These are phyloP conservation scores for Actinomortierella ambigua DNA, from an alignment of 371 early-diverging fungal species.

Conservation along the genomic window DNA sequence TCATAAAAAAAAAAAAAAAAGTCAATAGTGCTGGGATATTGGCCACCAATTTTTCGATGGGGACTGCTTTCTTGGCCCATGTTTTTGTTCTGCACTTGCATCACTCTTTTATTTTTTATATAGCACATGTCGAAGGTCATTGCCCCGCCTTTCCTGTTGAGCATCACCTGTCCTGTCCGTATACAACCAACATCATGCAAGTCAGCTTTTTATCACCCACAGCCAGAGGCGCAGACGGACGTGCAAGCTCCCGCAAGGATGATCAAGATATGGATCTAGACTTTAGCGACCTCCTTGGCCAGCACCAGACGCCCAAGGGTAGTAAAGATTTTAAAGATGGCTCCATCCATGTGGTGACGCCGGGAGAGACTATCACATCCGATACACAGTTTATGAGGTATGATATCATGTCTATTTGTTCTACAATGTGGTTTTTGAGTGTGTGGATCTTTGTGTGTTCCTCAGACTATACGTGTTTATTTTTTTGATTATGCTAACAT, in stretches of 20 bases:
- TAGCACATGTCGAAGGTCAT: too few relatives aligned
- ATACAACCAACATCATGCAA: not conserved
- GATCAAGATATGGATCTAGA: conserved; percentile 54
- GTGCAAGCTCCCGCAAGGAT: conserved; percentile 3
- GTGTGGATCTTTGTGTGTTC: too few relatives aligned
- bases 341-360: conserved; percentile 72
- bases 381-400: conserved; percentile 89
- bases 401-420: not conserved
- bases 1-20: too few relatives aligned
- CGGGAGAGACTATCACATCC: conserved; percentile 85
- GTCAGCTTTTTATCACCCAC: conserved; percentile 48
- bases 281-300: conserved; percentile 14
- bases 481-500: not conserved
- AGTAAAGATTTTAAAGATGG: conserved; percentile 15
- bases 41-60: too few relatives aligned
- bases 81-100: too few relatives aligned
- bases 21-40: too few relatives aligned
- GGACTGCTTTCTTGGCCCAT: too few relatives aligned
- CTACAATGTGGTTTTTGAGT: not conserved
- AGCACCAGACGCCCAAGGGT: not conserved
- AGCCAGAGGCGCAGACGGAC: conserved; percentile 20
- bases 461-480: too few relatives aligned
- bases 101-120: too few relatives aligned
- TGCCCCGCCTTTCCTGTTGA: too few relatives aligned
- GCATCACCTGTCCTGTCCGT: too few relatives aligned